Percentiles rank a stretch among this genome's conserved stretches.
phyloP scores from a whole-genome alignment of 306 rosid species.

The Quercus mongolica region DNA sequence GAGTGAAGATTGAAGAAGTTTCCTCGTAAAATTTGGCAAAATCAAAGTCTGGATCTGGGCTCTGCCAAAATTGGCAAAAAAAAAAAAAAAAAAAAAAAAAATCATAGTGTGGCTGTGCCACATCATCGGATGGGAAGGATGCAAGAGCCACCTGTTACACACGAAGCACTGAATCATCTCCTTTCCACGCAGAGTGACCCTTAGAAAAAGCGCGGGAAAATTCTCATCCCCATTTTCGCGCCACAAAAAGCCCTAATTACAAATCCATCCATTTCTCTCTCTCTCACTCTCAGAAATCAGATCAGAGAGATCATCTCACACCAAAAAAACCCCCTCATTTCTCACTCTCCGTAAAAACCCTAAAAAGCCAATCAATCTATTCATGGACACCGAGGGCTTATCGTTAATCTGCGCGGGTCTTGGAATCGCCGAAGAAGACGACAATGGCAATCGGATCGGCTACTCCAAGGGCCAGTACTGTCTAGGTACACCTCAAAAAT shows the following conservation, averaged over 20 bases:
- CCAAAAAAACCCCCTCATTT: background rate
- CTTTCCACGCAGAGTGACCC: background rate
- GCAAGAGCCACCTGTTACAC: too few species aligned
- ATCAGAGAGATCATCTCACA: background rate
- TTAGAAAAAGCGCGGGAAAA: slow-evolving; percentile 30
- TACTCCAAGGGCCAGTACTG: slow-evolving; percentile 67
- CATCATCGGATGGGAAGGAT: background rate
- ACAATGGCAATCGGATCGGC: slow-evolving; percentile 52
- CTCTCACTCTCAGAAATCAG: background rate
- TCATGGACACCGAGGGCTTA: slow-evolving; percentile 73
- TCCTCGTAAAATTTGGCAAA: too few species aligned
- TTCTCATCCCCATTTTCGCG: background rate
- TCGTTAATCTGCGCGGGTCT: slow-evolving; percentile 73
- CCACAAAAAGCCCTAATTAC: background rate
- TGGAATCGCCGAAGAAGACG: slow-evolving; percentile 58
- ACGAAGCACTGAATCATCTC: background rate
- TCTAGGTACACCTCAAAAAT: slow-evolving; percentile 42
- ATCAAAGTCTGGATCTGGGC: too few species aligned
- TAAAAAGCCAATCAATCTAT: background rate
- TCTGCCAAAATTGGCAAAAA: too few species aligned
- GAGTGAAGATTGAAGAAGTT: too few species aligned
- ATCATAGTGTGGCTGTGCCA: background rate
- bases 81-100: background rate
- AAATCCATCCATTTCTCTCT: background rate
- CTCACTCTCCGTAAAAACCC: background rate